Conservation (phyloP, 2,329 filamentous ascomycete genomes). For the Colletotrichum noveboracense region DNA sequence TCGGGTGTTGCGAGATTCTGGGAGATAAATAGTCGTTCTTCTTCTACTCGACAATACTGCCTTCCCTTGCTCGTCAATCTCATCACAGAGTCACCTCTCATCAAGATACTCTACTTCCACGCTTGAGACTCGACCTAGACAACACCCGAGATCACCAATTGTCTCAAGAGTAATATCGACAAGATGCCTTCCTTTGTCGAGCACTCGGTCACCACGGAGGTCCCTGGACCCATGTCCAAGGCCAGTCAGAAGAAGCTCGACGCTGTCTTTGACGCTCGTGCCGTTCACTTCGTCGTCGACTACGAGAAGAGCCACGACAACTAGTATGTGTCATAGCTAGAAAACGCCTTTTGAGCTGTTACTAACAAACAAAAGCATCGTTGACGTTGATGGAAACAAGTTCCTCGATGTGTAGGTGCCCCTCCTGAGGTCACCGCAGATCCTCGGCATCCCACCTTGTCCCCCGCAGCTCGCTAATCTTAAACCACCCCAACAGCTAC, state of each 20-base stretch:
- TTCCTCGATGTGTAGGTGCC: slow-evolving; percentile 50
- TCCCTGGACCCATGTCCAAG: slow-evolving; percentile 45
- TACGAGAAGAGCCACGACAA: slow-evolving; percentile 58
- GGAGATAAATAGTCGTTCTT: slow-evolving; percentile 12
- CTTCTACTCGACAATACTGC: background rate
- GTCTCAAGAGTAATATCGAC: background rate
- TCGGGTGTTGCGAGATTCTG: background rate
- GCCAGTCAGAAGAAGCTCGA: slow-evolving; percentile 47
- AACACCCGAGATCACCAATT: background rate
- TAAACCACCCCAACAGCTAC: slow-evolving; percentile 50
- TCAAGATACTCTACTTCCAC: background rate
- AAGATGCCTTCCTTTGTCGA: slow-evolving; percentile 38
- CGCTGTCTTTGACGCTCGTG: slow-evolving; percentile 55
- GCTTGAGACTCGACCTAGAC: background rate
- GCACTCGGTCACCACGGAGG: slow-evolving; percentile 39
- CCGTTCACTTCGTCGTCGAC: slow-evolving; percentile 57
- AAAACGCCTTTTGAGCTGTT: accelerated
- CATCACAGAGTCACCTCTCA: background rate
- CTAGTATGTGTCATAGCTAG: slow-evolving; percentile 36
- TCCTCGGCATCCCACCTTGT: background rate
- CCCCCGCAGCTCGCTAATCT: slow-evolving; percentile 3
- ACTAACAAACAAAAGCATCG: slow-evolving; percentile 34
- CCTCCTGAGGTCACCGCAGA: background rate
- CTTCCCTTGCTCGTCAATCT: background rate
- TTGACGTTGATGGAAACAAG: slow-evolving; percentile 55